Conservation (phyloP, 179 eudicot genomes). For the Spergularia azorica region DNA sequence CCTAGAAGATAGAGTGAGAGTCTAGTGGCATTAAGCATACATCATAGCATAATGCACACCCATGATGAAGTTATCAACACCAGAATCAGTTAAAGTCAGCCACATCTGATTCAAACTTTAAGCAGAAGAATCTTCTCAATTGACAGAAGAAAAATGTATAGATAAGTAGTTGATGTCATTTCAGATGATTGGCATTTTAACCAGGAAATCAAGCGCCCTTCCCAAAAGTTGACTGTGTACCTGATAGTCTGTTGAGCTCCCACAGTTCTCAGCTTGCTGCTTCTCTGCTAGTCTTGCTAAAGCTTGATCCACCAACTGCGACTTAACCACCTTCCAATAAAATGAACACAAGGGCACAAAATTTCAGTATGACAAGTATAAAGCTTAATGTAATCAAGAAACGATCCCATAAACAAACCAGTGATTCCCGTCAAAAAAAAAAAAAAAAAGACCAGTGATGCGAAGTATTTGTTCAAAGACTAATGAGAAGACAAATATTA, state of each 20-base stretch:
- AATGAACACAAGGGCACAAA: background rate
- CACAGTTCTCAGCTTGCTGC: slow-evolving; percentile 33
- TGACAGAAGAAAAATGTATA: slow-evolving; percentile 3
- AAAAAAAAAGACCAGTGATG: too few relatives aligned
- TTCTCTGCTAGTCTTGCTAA: slow-evolving; percentile 30
- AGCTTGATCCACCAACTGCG: slow-evolving; percentile 32
- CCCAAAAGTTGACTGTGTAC: slow-evolving; percentile 13
- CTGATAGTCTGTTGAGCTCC: slow-evolving; percentile 37
- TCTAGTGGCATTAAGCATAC: background rate
- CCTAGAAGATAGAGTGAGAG: background rate
- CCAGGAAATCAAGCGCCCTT: background rate
- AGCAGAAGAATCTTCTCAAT: background rate
- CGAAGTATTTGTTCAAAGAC: background rate
- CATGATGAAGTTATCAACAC: background rate
- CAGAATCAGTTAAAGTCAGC: background rate
- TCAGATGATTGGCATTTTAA: background rate
- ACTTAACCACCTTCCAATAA: slow-evolving; percentile 32
- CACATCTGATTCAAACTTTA: background rate
- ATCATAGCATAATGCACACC: background rate
- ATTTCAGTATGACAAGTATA: background rate
- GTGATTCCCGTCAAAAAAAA: background rate
- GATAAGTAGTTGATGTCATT: background rate
- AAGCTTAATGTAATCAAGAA: background rate
- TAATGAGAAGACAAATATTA: background rate
- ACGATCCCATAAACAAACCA: background rate